Evolutionary conservation across 257 asterid species (phyloP).

Genomic region (Solanum verrucosum): DNA sequence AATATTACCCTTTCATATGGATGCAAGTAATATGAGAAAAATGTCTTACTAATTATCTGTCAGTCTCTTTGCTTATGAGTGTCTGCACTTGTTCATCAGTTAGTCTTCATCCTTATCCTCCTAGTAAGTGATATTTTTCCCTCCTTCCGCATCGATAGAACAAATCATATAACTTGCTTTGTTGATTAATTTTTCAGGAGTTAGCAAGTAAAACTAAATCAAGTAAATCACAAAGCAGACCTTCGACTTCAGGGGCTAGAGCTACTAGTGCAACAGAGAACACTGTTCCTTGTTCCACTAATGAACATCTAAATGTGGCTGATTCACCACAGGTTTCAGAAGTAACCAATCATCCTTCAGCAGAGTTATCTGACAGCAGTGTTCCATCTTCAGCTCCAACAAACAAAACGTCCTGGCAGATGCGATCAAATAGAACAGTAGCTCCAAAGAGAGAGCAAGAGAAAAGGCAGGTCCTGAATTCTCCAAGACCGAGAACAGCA

Average conservation of each 20-base stretch:
- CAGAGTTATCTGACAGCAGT: constrained; percentile 33
- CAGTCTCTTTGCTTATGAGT: neutral
- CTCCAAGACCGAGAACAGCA: constrained; percentile 11
- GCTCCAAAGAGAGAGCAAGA: constrained; percentile 16
- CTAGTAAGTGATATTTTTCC: neutral
- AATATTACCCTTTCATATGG: neutral
- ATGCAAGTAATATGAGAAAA: neutral
- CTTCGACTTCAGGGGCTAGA: constrained; percentile 13
- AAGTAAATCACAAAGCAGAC: constrained; percentile 17
- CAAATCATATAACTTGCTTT: neutral
- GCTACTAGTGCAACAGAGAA: constrained; percentile 1
- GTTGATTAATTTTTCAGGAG: constrained; percentile 15
- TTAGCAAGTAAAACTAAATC: constrained; percentile 15
- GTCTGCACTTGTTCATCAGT: neutral
- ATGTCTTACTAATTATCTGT: neutral
- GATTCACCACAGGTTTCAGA: constrained; percentile 19
- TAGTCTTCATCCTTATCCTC: neutral
- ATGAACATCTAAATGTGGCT: neutral
- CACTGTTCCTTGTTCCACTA: constrained; percentile 1
- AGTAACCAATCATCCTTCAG: constrained; percentile 28
- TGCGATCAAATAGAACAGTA: neutral
- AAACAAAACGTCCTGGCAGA: constrained; percentile 1
- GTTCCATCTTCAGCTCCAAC: constrained; percentile 25
- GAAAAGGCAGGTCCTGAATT: constrained; percentile 7
- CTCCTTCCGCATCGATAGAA: neutral